Base-by-base conservation (phyloP, 2,329 filamentous ascomycete species). In the Erysiphe neolycopersici region DNA sequence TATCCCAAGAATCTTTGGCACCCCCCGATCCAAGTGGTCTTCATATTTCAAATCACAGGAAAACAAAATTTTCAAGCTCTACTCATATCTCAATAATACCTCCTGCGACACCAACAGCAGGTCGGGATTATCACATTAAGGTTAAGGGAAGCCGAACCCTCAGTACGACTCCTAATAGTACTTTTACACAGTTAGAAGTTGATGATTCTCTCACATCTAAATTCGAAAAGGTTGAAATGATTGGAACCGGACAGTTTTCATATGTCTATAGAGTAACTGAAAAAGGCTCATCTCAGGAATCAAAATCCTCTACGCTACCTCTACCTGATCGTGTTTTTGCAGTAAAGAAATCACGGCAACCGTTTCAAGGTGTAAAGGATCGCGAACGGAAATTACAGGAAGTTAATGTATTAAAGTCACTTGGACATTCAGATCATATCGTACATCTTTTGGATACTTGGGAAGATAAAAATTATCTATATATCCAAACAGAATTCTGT, bases 401-500 rank as follows among this genome's bases (percentile, higher is more conserved):
- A 60, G 87, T 91, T 3, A 65, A 73, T 16, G 74, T 84, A 17
- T 66, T 98, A 40, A 75, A 78, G 53, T 68, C 73, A n/a, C 64
- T 98, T 37, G 72, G 71, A 43, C 73, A 79, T 46, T 76, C 78
- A 44, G 83, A 92, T 54, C 85, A 98, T 58, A 71, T 95, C 43
- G 66, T 98, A 43, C 74, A 80, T 48, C 79, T 87, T 51, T 66
- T 84, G 44, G 76, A 91, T 53, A 77, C 76, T 56, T 98, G 89
- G 89, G 87, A 94, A 60, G 69, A 79, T 47, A 73, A 81, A 51
- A 71, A 71, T 45, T 76, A 87, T 55, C 69, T 98, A 10, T 98
- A 94, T 62, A 95, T 98, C 47, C 87, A 95, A 62, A 95, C 87
- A 0, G 89, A 98, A 56, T 95, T 77, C 57, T 98, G 89, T 55